Evolutionary conservation across 345 rosid genomes (phyloP).

Genomic region (Sapria himalayana): DNA sequence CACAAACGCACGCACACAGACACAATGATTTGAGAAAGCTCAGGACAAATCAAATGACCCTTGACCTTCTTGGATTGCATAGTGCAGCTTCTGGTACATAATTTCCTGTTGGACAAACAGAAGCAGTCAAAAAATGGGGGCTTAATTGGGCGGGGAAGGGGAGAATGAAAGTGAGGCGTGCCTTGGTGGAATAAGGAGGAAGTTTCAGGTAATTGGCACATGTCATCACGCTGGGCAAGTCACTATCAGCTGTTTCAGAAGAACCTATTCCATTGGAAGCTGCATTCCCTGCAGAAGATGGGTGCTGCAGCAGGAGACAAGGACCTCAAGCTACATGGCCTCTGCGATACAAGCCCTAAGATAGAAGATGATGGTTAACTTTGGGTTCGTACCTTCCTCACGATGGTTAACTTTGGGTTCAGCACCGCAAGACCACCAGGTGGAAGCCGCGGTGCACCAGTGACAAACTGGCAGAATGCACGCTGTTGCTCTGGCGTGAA

Average conservation of each 20-base stretch:
- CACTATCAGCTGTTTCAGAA: constrained; percentile 77
- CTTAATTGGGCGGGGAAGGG: not conserved
- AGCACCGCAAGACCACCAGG: constrained; percentile 95
- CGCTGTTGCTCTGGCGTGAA: constrained; percentile 90
- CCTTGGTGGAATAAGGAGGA: constrained; percentile 97
- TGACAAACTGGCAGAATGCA: constrained; percentile 94
- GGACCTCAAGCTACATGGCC: no score
- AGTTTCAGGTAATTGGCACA: constrained; percentile 98
- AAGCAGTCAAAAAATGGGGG: constrained; percentile 4
- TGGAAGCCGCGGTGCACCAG: constrained; percentile 99
- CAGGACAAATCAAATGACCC: constrained; percentile 94
- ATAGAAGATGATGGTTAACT: no score
- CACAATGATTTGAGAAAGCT: constrained; percentile 26
- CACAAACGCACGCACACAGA: no score
- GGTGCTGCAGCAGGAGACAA: constrained; percentile 80
- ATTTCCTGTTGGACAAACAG: constrained; percentile 47
- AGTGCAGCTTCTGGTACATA: constrained; percentile 75
- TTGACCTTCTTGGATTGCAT: constrained; percentile 92
- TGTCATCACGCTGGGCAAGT: constrained; percentile 97
- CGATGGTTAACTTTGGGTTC: constrained; percentile 88
- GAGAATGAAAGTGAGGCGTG: constrained; percentile 6
- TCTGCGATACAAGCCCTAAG: no score
- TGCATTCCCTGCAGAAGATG: constrained; percentile 38
- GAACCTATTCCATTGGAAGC: constrained; percentile 52
- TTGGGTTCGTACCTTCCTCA: constrained; percentile 98